Conservation (phyloP, 208 protist species). For the Lotmaria passim region DNA sequence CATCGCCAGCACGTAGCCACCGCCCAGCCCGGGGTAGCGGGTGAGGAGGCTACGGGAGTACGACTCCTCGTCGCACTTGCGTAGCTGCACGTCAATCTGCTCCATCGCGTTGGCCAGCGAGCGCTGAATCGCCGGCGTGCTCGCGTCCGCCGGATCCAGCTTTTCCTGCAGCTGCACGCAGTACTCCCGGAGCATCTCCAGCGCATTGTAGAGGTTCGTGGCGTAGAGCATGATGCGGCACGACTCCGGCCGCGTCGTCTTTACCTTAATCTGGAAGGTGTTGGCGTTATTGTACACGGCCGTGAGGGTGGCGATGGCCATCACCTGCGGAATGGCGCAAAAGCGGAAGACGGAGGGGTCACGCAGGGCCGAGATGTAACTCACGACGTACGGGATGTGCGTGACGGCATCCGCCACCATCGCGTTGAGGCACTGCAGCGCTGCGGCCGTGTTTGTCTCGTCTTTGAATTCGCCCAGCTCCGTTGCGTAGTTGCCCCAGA, state of each 20-base stretch:
- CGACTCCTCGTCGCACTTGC: constrained; percentile 28
- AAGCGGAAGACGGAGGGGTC: constrained; percentile 94
- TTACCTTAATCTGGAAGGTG: constrained; percentile 93
- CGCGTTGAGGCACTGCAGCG: constrained; percentile 93
- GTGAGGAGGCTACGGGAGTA: constrained; percentile 52
- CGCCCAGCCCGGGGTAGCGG: constrained; percentile 64
- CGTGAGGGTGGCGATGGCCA: constrained; percentile 95
- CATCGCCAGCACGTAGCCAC: constrained; percentile 45
- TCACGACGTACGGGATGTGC: constrained; percentile 89
- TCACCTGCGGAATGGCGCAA: constrained; percentile 97
- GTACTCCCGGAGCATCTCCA: constrained; percentile 50
- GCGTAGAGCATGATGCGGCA: constrained; percentile 64
- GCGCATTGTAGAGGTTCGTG: constrained; percentile 42
- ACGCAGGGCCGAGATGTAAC: constrained; percentile 84
- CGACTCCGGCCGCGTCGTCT: constrained; percentile 89
- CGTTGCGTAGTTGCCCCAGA: constrained; percentile 83
- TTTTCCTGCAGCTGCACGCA: constrained; percentile 41
- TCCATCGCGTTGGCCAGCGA: constrained; percentile 29
- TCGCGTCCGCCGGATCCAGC: constrained; percentile 35
- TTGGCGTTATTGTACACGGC: constrained; percentile 94
- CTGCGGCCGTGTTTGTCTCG: constrained; percentile 45
- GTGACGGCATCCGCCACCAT: constrained; percentile 93
- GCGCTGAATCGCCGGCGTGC: constrained; percentile 32
- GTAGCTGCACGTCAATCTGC: constrained; percentile 39
- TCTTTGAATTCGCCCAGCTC: constrained; percentile 73